Evolutionary conservation across 805 yeast genomes (phyloP).

Genomic region (Candida ulmi): DNA sequence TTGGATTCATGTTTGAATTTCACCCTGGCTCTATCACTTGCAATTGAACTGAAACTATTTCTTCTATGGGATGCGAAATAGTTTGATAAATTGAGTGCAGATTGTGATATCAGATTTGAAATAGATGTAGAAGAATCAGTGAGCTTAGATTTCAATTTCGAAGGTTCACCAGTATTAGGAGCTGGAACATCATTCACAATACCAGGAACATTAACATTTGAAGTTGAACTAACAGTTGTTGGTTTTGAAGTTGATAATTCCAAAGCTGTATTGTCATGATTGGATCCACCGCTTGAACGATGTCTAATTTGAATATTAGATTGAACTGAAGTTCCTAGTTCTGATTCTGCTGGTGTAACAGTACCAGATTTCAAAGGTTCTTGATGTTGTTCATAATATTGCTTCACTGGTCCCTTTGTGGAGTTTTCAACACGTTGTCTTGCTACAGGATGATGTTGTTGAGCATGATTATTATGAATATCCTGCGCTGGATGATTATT

Average conservation of each 20-base stretch:
- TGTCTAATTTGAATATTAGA: conserved; percentile 15
- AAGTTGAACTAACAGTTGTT: conserved; percentile 23
- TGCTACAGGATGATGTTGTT: not conserved
- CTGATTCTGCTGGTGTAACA: conserved; percentile 5
- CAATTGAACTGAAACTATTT: conserved; percentile 29
- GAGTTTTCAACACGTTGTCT: too few relatives aligned
- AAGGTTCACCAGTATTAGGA: not conserved
- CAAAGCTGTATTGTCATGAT: conserved; percentile 12
- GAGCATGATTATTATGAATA: too few relatives aligned
- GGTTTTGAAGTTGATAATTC: conserved; percentile 22
- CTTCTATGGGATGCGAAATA: conserved; percentile 33
- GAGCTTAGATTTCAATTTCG: conserved; percentile 12
- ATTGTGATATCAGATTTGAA: conserved; percentile 29
- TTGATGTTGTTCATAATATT: not conserved
- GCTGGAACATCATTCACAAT: conserved; percentile 14
- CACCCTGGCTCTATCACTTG: conserved; percentile 29
- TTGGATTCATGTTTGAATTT: conserved; percentile 40
- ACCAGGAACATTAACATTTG: conserved; percentile 22
- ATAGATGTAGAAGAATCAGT: conserved; percentile 19
- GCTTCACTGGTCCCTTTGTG: too few relatives aligned
- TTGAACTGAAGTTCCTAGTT: conserved; percentile 11
- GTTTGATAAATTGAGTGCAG: conserved; percentile 34
- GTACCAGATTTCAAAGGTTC: conserved; percentile 2
- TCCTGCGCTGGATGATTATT: too few relatives aligned
- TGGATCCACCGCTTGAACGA: conserved; percentile 3